Evolutionary conservation across 1,139 yeast genomes (phyloP), one percentile per base, ranked within the genome.

Genomic region (Magnusiomyces fungicola): DNA sequence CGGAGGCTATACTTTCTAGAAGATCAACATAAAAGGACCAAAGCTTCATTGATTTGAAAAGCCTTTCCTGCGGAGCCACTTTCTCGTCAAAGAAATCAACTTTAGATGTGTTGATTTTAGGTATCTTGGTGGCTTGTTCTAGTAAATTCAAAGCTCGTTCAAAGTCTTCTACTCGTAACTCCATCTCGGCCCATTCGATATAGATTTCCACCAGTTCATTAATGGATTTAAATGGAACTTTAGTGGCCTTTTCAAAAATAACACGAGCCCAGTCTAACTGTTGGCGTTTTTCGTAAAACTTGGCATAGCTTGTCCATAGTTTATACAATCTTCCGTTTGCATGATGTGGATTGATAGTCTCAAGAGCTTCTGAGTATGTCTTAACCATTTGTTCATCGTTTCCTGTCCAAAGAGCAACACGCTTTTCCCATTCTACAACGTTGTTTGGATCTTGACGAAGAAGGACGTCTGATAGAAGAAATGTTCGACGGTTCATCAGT

Each of bases 21-120:
- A 87, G 64, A 59, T 88, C 96, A 33, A 88, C 66, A 61, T 85
- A 87, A 55, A 79, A 79, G 6, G 78, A 68, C 96, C 96, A 89
- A 3, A 88, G 65, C 51, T 76, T 77, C 47, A 71, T 68, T 3
- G 86, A 80, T 57, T 78, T 81, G 60, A 77, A 80, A 3, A 83
- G 60, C 24, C 87, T 67, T 30, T 74, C 69, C 55, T 83, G 88
- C 0, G 85, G 78, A 4, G 82, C 69, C 1, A 73, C 53, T 1
- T 69, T 60, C n/a, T 68, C 66, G 56, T 79, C 80, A 33, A 69
- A 66, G 56, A 63, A 75, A 47, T 67, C 65, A 14, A 73, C 58
- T 3, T 49, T 55, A 21, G 65, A 61, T 10, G 50, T 50, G 27
- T 38, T 38, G 27, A 32, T 22, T 43, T 67, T 61, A 1, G 81